A percentile compares a stretch with the other conserved stretches of the same genome.
Evolutionary conservation across 176 grass and related monocot species (phyloP).

Genomic region (Phragmites australis): DNA sequence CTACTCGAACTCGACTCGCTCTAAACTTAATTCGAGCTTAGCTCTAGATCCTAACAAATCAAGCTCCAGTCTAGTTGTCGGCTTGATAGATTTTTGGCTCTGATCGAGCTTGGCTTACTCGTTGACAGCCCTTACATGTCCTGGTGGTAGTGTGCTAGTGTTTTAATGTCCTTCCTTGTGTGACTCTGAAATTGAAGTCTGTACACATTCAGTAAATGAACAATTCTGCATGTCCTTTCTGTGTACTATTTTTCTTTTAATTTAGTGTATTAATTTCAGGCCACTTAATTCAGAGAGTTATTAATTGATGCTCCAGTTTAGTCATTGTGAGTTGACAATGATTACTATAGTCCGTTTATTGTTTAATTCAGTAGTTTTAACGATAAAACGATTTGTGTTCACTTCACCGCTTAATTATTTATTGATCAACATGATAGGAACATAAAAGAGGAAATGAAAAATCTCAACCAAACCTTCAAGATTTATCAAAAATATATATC

Average conservation of each 20-base stretch:
- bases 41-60: too few species aligned
- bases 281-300: not conserved
- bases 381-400: not conserved
- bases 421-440: not conserved
- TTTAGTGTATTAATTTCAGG: not conserved
- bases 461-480: not conserved
- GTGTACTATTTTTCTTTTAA: not conserved
- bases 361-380: not conserved
- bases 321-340: not conserved
- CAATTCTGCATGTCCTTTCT: not conserved
- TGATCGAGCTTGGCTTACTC: too few species aligned
- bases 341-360: not conserved
- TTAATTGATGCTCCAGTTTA: not conserved
- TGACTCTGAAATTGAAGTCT: not conserved
- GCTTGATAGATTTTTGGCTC: too few species aligned
- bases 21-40: too few species aligned
- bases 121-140: too few species aligned
- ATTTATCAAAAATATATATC: not conserved
- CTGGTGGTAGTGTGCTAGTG: not conserved
- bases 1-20: too few species aligned
- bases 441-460: not conserved
- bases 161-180: not conserved
- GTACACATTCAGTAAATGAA: not conserved
- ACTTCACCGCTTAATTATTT: not conserved
- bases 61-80: too few species aligned